Evolutionary conservation across 140 eudicot genomes (phyloP).

Genomic region (Senecio squalidus): DNA sequence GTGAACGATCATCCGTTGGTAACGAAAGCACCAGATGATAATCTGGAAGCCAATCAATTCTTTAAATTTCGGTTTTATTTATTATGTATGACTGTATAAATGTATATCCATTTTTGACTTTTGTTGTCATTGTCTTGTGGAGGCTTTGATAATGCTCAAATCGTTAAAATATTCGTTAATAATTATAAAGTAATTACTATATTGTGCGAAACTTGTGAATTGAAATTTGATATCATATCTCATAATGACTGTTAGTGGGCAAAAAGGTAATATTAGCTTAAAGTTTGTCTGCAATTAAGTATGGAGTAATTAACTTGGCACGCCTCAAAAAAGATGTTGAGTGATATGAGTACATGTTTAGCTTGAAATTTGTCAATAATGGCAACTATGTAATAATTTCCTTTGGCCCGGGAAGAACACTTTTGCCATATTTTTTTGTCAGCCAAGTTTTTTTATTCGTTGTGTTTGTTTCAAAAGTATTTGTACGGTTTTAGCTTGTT

Average conservation of each 20-base stretch:
- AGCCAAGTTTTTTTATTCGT: not conserved
- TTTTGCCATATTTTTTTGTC: not conserved
- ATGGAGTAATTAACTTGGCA: no score
- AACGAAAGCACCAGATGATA: conserved; percentile 10
- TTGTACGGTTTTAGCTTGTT: not conserved
- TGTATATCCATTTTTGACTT: not conserved
- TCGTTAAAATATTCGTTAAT: no score
- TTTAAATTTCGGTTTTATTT: conserved; percentile 1
- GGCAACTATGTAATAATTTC: not conserved
- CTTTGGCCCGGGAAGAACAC: not conserved
- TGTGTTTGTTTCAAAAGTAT: not conserved
- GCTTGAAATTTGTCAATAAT: conserved; percentile 6
- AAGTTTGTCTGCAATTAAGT: not conserved
- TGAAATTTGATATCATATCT: not conserved
- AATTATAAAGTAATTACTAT: no score
- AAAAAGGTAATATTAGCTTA: not conserved
- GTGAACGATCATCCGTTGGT: not conserved
- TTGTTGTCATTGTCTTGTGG: conserved; percentile 13
- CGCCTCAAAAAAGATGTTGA: not conserved
- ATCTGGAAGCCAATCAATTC: conserved; percentile 1
- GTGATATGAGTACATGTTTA: not conserved
- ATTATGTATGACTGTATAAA: not conserved
- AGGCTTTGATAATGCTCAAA: no score
- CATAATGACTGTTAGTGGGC: not conserved
- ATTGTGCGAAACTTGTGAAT: not conserved